Conservation (phyloP, 176 grass and related monocot genomes). For the Triticum urartu region DNA sequence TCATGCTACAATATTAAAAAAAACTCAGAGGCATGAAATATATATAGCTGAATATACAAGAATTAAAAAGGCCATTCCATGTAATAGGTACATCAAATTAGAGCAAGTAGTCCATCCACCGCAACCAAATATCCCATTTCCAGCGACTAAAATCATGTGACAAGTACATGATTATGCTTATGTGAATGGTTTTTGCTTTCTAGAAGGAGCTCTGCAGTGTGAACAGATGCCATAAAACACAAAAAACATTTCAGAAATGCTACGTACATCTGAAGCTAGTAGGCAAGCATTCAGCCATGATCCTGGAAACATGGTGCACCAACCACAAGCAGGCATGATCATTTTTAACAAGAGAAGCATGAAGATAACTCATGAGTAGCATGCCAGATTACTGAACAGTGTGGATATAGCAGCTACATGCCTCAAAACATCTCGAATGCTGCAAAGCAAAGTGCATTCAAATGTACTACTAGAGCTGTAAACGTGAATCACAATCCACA, state of each 20-base stretch:
- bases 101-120: not conserved
- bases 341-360: conserved; percentile 17
- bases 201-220: not conserved
- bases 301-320: not conserved
- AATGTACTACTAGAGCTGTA: conserved; percentile 5
- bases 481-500: conserved; percentile 20
- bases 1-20: conserved; percentile 62
- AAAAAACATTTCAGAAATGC: not conserved
- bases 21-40: conserved; percentile 18
- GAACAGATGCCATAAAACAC: not conserved
- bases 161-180: not conserved
- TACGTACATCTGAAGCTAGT: not conserved
- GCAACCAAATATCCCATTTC: not conserved
- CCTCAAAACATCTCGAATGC: not conserved
- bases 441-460: not conserved
- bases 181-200: not conserved
- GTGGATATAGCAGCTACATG: not conserved
- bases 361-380: not conserved
- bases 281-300: not conserved
- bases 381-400: not conserved
- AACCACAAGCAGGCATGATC: too few relatives aligned
- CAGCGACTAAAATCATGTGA: not conserved
- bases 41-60: conserved; percentile 16
- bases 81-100: conserved; percentile 1
- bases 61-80: not conserved